These are phyloP conservation scores for Calendula officinalis DNA, from an alignment of 129 eudicot species.

Conservation along the genomic window DNA sequence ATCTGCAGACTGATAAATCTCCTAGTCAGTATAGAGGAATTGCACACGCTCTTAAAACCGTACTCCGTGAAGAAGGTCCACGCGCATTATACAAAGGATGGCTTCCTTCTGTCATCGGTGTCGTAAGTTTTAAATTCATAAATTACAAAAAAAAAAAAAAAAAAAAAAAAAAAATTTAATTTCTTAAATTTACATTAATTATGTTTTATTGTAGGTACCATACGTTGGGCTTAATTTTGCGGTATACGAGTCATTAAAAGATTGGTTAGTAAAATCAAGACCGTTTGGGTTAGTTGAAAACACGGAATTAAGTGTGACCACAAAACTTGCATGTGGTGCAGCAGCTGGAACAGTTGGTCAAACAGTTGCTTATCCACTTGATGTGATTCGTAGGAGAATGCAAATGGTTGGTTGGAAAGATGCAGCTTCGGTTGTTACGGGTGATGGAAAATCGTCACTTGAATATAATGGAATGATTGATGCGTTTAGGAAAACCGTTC, in stretches of 20 bases:
- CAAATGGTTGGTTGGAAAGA: slow-evolving; percentile 97
- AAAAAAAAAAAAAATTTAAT: too few relatives aligned
- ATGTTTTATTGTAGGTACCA: slow-evolving; percentile 62
- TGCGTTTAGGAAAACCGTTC: slow-evolving; percentile 84
- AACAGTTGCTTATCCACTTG: slow-evolving; percentile 97
- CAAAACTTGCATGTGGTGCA: slow-evolving; percentile 97
- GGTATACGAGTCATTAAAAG: slow-evolving; percentile 89
- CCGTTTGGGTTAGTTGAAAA: slow-evolving; percentile 66
- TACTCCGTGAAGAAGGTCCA: slow-evolving; percentile 91
- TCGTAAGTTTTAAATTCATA: slow-evolving; percentile 47
- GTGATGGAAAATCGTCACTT: slow-evolving; percentile 70
- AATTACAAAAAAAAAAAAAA: too few relatives aligned
- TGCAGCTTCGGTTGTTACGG: slow-evolving; percentile 73
- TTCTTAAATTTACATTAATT: background rate
- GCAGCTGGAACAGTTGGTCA: slow-evolving; percentile 96
- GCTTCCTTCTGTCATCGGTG: slow-evolving; percentile 99
- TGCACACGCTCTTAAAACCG: slow-evolving; percentile 83
- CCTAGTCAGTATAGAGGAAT: slow-evolving; percentile 93
- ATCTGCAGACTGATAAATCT: slow-evolving; percentile 80
- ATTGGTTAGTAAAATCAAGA: slow-evolving; percentile 70
- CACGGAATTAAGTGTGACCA: slow-evolving; percentile 63
- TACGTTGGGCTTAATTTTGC: slow-evolving; percentile 97
- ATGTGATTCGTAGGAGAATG: slow-evolving; percentile 91
- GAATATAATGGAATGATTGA: slow-evolving; percentile 91
- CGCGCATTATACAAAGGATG: slow-evolving; percentile 96